These are phyloP conservation scores for Maudiozyma turicensis DNA, from an alignment of 805 yeast genomes.

Conservation along the genomic window DNA sequence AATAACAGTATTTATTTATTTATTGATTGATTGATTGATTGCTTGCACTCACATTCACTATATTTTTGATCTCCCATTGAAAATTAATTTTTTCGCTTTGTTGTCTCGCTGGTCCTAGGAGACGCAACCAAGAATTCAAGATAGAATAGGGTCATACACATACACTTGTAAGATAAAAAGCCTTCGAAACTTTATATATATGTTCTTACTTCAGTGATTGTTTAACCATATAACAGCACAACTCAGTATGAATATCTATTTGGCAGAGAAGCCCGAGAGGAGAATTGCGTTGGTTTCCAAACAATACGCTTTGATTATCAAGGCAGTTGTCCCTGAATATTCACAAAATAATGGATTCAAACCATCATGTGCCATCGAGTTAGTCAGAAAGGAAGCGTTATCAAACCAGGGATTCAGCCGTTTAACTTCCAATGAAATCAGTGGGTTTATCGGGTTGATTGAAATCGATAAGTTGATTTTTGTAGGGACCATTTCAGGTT, in stretches of 20 bases:
- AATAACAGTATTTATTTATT: neutral
- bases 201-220: neutral
- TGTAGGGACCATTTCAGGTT: conserved; percentile 70
- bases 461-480: conserved; percentile 58
- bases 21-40: neutral
- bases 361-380: conserved; percentile 40
- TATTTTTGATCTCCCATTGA: too few species aligned
- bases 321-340: conserved; percentile 27
- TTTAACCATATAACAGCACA: neutral
- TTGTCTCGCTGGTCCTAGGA: too few species aligned
- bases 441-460: conserved; percentile 76
- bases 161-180: neutral
- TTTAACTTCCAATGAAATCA: conserved; percentile 37
- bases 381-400: conserved; percentile 33
- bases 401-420: conserved; percentile 32
- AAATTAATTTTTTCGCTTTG: too few species aligned
- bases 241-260: conserved; percentile 17
- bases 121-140: neutral
- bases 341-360: conserved; percentile 21
- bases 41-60: neutral
- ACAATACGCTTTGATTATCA: conserved; percentile 38
- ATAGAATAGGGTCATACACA: neutral
- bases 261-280: conserved; percentile 23
- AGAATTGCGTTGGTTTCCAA: conserved; percentile 27
- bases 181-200: neutral